Evolutionary conservation across 495 filamentous ascomycete genomes (phyloP), one percentile per base, ranked within the genome.

Genomic region (Neurospora sp.): DNA sequence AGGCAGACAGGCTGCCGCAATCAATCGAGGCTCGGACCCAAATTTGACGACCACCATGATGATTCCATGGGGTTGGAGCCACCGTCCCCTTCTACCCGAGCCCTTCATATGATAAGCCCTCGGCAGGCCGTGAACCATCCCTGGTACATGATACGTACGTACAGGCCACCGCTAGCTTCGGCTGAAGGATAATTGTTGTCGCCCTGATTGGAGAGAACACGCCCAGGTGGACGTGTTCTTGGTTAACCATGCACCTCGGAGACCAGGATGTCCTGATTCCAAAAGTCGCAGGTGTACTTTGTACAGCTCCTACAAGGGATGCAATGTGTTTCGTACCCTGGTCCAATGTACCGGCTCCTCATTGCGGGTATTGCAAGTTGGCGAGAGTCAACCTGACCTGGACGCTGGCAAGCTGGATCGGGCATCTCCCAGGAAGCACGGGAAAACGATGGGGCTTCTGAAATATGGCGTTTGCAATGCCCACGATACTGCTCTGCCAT

Each of bases 131-230:
- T 62, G 48, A 48, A 42, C 54, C 71, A 66, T 40, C 66, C 73
- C 45, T 70, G 76, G 70, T 70, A 59, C 40, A 39, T 71, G 74
- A 54, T 75, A 71, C 71, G 72, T 70, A 59, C 69, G 69, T 73
- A 66, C 24, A 66, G 54, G 69, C 36, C 70, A 40, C 74, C 40
- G 40, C 76, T 77, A 74, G 76, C 76, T 71, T 75, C 75, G 76
- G 78, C 73, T 74, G 73, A 73, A 77, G 70, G 39, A 34, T 31
- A 24, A 70, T 72, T 73, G 73, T 70, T 72, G 19, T 73, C 71
- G 43, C 73, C 71, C 71, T 79, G 74, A 76, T 79, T 81, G 75
- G 79, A 74, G 75, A 75, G 69, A 39, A 31, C 71, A 43, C 39
- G 73, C 59, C 70, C 70, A 74, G 74, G 34, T 77, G 69, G 73